Percentiles rank a stretch among this genome's conserved stretches.
Conservation (phyloP, 2,329 filamentous ascomycete genomes). For the Thermochaetoides dissita region DNA sequence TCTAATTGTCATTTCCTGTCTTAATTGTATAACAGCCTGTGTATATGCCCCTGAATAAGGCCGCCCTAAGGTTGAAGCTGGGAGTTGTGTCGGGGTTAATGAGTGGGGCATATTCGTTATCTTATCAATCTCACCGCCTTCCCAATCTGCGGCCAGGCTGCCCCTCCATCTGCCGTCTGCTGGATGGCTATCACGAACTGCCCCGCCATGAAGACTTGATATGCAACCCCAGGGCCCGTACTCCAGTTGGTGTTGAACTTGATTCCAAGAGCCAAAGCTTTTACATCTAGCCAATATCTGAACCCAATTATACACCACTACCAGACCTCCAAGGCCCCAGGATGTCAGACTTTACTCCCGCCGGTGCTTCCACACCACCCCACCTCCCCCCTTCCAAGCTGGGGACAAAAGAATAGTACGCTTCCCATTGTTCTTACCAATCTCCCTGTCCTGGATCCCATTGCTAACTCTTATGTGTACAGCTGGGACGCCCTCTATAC, state of each 20-base stretch:
- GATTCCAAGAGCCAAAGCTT: too few relatives aligned
- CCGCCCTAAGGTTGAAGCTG: too few relatives aligned
- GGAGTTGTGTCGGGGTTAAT: too few relatives aligned
- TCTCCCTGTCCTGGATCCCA: background rate
- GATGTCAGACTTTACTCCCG: too few relatives aligned
- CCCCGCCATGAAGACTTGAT: background rate
- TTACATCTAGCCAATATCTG: too few relatives aligned
- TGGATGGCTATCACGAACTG: background rate
- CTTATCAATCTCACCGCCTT: conserved; percentile 6
- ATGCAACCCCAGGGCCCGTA: background rate
- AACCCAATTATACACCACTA: too few relatives aligned
- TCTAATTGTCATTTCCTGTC: too few relatives aligned
- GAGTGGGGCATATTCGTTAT: background rate
- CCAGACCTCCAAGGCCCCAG: too few relatives aligned
- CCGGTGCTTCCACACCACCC: conserved; percentile 29
- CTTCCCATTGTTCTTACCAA: background rate
- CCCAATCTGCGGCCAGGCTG: background rate
- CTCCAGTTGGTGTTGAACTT: too few relatives aligned
- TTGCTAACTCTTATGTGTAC: background rate
- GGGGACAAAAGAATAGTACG: conserved; percentile 83
- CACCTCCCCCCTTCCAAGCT: conserved; percentile 65
- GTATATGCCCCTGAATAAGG: too few relatives aligned
- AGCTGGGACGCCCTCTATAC: conserved; percentile 69
- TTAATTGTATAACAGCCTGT: too few relatives aligned
- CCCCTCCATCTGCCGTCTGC: conserved; percentile 4